Evolutionary conservation across 345 rosid genomes (phyloP).

Genomic region (Arabis alpina): DNA sequence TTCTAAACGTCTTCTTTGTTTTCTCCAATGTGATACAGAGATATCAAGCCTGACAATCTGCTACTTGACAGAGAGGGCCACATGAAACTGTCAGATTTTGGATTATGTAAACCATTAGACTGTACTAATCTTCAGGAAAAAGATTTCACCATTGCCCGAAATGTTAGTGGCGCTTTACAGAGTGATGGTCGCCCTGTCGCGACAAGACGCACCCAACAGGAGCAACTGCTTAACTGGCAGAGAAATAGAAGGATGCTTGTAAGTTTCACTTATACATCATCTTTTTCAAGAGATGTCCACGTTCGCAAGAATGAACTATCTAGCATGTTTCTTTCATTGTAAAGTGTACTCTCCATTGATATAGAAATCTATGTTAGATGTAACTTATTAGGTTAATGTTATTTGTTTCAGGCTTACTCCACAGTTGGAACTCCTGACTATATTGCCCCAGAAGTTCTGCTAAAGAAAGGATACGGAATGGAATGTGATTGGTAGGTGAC

Average conservation of each 20-base stretch:
- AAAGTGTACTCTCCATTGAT: slow-evolving; percentile 16
- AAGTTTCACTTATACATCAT: slow-evolving; percentile 43
- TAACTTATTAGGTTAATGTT: slow-evolving; percentile 34
- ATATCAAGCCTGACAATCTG: slow-evolving; percentile 97
- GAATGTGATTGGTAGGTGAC: slow-evolving; percentile 96
- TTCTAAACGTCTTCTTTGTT: background rate
- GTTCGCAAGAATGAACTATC: background rate
- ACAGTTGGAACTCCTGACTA: slow-evolving; percentile 99
- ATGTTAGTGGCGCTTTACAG: slow-evolving; percentile 69
- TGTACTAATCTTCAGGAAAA: slow-evolving; percentile 94
- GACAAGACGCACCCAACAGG: slow-evolving; percentile 89
- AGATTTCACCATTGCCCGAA: slow-evolving; percentile 69
- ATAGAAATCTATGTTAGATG: slow-evolving; percentile 27
- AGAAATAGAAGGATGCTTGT: slow-evolving; percentile 96
- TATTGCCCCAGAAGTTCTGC: slow-evolving; percentile 95
- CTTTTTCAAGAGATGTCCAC: background rate
- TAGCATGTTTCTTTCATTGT: background rate
- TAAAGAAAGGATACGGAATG: slow-evolving; percentile 98
- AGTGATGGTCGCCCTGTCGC: slow-evolving; percentile 83
- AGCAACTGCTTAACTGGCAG: slow-evolving; percentile 95
- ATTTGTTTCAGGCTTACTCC: slow-evolving; percentile 85
- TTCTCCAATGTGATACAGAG: slow-evolving; percentile 56
- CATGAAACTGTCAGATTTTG: slow-evolving; percentile 97
- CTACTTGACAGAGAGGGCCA: slow-evolving; percentile 94
- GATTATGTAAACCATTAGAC: slow-evolving; percentile 96